Percentiles rank a stretch among this genome's conserved stretches.
phyloP scores from a whole-genome alignment of 2,329 filamentous ascomycete genomes.

The Aspergillus tanneri region DNA sequence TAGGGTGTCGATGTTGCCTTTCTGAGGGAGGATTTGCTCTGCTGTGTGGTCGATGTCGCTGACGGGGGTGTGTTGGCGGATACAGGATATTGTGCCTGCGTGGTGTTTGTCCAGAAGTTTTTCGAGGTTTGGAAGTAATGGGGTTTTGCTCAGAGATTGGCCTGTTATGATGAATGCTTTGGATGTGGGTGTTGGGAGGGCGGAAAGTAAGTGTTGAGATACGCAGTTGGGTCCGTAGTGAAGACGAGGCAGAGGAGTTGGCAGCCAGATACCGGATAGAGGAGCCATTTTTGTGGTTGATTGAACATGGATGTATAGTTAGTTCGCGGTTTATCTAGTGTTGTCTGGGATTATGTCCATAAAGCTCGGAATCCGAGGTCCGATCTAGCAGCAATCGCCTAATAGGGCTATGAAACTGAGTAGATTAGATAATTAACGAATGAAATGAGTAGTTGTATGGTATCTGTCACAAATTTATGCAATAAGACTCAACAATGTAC shows the following conservation, averaged over 20 bases:
- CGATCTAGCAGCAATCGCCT: too few species aligned
- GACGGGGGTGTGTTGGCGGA: slow-evolving; percentile 1
- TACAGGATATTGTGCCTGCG: slow-evolving; percentile 3
- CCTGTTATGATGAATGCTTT: slow-evolving; percentile 7
- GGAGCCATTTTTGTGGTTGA: too few species aligned
- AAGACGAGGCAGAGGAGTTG: neutral
- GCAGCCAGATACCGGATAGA: neutral
- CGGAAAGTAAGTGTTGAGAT: neutral
- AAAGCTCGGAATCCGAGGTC: too few species aligned
- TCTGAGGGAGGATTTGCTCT: neutral
- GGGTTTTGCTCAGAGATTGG: neutral
- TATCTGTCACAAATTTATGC: too few species aligned
- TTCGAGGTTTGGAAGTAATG: neutral
- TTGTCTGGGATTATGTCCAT: too few species aligned
- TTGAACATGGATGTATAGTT: too few species aligned
- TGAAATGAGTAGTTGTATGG: too few species aligned
- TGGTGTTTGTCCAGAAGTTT: neutral
- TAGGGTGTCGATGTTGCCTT: neutral
- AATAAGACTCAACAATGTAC: too few species aligned
- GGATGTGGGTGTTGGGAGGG: neutral
- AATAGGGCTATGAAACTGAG: too few species aligned
- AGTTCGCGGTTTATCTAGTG: too few species aligned
- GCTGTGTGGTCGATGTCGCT: neutral
- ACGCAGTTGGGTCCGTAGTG: slow-evolving; percentile 6
- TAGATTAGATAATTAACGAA: too few species aligned